phyloP scores from a whole-genome alignment of 2,329 filamentous ascomycete species.

The Neopestalotiopsis sp. region DNA sequence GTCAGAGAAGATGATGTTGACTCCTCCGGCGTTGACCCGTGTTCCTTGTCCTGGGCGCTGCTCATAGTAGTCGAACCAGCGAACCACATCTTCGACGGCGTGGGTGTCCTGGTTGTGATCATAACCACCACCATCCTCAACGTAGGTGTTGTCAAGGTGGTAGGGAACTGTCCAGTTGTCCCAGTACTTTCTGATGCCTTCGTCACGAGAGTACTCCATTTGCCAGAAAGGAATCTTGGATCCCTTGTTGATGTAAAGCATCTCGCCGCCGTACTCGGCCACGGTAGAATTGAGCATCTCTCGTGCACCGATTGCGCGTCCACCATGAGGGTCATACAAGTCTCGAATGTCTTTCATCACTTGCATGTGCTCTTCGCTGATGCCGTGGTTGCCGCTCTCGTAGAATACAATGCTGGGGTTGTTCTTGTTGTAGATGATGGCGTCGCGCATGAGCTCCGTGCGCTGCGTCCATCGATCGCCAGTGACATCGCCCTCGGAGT shows the following conservation, averaged over 20 bases:
- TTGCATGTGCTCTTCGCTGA: constrained; percentile 11
- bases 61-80: constrained; percentile 13
- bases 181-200: constrained; percentile 8
- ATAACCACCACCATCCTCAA: constrained; percentile 6
- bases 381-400: constrained; percentile 10
- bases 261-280: constrained; percentile 9
- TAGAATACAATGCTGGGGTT: constrained; percentile 4
- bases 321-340: constrained; percentile 1
- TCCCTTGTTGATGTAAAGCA: constrained; percentile 11
- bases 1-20: constrained; percentile 15
- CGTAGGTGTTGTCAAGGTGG: neutral
- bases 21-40: constrained; percentile 12
- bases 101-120: constrained; percentile 5
- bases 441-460: constrained; percentile 8
- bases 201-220: constrained; percentile 12
- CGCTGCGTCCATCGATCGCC: constrained; percentile 9
- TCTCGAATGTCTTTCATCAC: constrained; percentile 14
- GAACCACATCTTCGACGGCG: constrained; percentile 3
- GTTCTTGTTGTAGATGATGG: constrained; percentile 12
- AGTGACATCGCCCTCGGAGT: neutral
- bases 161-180: constrained; percentile 3
- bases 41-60: constrained; percentile 5
- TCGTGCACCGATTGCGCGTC: neutral
- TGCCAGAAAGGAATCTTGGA: constrained; percentile 6
- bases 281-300: constrained; percentile 7